Evolutionary conservation across 257 asterid genomes (phyloP), one percentile per base, ranked within the genome.

Genomic region (Phtheirospermum japonicum): DNA sequence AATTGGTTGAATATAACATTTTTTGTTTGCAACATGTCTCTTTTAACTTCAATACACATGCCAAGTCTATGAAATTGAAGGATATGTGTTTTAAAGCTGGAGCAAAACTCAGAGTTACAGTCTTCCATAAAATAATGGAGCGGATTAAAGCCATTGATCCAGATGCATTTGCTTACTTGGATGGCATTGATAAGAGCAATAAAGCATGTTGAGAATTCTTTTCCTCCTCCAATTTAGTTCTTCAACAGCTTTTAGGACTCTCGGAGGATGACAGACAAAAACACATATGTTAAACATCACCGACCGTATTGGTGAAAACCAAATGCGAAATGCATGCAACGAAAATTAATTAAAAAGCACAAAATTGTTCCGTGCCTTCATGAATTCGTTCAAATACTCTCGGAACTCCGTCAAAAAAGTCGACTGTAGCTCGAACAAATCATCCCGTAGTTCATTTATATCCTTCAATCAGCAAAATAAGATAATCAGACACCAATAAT

Each of bases 391-490:
- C 97, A 45, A 71, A 83, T 62, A 92, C 97, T 73, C 97, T 81
- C 58, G 99, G 97, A 17, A 88, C 97, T 70, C 95, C 98, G 98
- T 97, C 73, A 92, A 71, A 77, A 92, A 92, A 0, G 99, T 92
- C 16, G 99, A 97, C 81, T 80, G 86, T 81, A 92, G 45, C 73
- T 81, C 95, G 76, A 75, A 57, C 68, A 92, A 23, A 73, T 92
- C 99, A 65, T 92, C 97, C 79, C 71, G 66, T 46, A 92, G 77
- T 77, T 85, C 99, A 59, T 83, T 85, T 71, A 92, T 88, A 71
- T 86, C 81, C 99, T 92, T 73, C 61, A 72, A 54, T 37, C 51
- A 57, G 26, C 64, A 46, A 59, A 53, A 37, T 40, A 16, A n/a
- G n/a, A n/a, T n/a, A n/a, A n/a, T n/a, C n/a, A n/a, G n/a, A n/a